Percentiles rank a stretch among this genome's conserved stretches.
Conservation (phyloP, 495 filamentous ascomycete genomes). For the Podospora pseudocomata region DNA sequence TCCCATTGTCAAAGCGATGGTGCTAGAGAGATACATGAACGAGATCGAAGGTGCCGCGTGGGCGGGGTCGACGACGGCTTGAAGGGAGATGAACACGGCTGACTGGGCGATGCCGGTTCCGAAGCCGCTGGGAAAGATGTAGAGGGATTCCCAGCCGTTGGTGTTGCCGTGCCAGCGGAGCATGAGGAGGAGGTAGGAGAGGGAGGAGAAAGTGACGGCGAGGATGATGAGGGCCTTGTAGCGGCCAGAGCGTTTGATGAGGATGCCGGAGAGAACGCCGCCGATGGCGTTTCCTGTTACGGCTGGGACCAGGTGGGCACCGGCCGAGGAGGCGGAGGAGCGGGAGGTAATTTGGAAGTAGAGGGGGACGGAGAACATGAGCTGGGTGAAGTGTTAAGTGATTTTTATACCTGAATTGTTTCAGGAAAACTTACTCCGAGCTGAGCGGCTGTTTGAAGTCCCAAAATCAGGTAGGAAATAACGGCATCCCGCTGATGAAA, state of each 20-base stretch:
- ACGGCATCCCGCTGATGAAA: slow-evolving; percentile 54
- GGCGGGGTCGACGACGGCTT: slow-evolving; percentile 46
- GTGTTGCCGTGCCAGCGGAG: slow-evolving; percentile 62
- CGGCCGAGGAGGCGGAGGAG: slow-evolving; percentile 54
- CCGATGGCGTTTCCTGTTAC: slow-evolving; percentile 64
- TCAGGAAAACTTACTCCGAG: slow-evolving; percentile 41
- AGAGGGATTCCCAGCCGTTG: slow-evolving; percentile 56
- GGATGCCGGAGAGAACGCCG: slow-evolving; percentile 54
- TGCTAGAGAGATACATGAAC: slow-evolving; percentile 50
- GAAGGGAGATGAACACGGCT: slow-evolving; percentile 56
- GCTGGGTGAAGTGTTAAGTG: slow-evolving; percentile 22
- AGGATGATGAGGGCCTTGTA: slow-evolving; percentile 55
- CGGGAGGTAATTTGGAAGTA: slow-evolving; percentile 65
- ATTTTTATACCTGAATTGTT: neutral
- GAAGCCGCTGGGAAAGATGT: slow-evolving; percentile 56
- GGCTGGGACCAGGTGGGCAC: slow-evolving; percentile 60
- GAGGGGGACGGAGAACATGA: slow-evolving; percentile 60
- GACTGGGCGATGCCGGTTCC: slow-evolving; percentile 53
- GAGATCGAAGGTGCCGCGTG: slow-evolving; percentile 56
- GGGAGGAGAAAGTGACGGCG: slow-evolving; percentile 47
- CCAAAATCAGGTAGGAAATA: slow-evolving; percentile 51
- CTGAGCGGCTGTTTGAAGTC: slow-evolving; percentile 56
- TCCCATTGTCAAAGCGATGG: slow-evolving; percentile 51
- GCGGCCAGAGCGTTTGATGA: slow-evolving; percentile 53
- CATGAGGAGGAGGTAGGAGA: slow-evolving; percentile 54